phyloP scores from a whole-genome alignment of 2,329 filamentous ascomycete species.

The Penicillium sp. region DNA sequence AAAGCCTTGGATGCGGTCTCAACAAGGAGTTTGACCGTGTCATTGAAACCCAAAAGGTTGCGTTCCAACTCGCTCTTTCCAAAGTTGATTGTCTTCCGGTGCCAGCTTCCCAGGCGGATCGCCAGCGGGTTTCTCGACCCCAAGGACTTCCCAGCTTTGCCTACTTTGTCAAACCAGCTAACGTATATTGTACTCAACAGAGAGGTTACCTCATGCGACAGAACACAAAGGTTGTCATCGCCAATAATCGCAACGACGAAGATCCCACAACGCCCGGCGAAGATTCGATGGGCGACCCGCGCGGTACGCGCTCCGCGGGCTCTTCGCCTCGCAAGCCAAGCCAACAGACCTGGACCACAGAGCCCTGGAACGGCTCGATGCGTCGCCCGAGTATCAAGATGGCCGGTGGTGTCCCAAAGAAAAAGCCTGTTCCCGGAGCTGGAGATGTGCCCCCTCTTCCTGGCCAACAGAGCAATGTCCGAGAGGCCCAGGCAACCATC shows the following conservation, averaged over 20 bases:
- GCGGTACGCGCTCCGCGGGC: conserved; percentile 59
- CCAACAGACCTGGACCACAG: conserved; percentile 90
- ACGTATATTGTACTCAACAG: conserved; percentile 66
- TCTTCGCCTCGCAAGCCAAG: conserved; percentile 75
- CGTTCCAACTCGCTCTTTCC: conserved; percentile 51
- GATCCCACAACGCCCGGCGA: conserved; percentile 38
- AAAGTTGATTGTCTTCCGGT: conserved; percentile 27
- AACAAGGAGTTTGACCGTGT: conserved; percentile 93
- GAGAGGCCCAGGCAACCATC: conserved; percentile 60
- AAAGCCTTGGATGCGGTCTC: conserved; percentile 74
- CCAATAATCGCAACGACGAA: conserved; percentile 70
- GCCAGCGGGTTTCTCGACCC: conserved; percentile 18
- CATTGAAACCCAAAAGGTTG: conserved; percentile 95
- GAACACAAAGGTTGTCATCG: conserved; percentile 94
- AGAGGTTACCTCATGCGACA: conserved; percentile 98
- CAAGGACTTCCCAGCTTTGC: conserved; percentile 15
- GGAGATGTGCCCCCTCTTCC: conserved; percentile 77
- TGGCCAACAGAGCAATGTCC: conserved; percentile 78
- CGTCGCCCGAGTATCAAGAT: conserved; percentile 65
- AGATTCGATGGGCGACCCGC: conserved; percentile 28
- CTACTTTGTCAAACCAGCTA: conserved; percentile 54
- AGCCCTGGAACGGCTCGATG: conserved; percentile 87
- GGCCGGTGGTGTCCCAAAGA: conserved; percentile 58
- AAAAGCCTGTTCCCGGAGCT: conserved; percentile 59
- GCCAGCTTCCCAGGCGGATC: conserved; percentile 12